Base-by-base conservation (phyloP, 768 basidiomycete genomes). In the Lentinula aciculospora region DNA sequence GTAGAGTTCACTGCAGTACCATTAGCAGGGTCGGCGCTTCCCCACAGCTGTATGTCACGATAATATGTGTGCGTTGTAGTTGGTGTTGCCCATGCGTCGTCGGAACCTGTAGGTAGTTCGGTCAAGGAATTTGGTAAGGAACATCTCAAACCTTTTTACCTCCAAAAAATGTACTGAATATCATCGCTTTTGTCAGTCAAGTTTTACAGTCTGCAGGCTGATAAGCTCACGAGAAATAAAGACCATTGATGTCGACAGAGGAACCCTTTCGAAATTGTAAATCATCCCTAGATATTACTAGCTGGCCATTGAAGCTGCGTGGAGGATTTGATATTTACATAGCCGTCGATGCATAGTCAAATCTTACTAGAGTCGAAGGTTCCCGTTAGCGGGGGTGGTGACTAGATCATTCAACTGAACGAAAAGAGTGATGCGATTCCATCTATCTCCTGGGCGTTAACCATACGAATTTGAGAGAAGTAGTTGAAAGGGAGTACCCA, bases 351-450 rank as follows among this genome's bases (percentile, higher is more conserved):
- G 23, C 42, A 32, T 27, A 3, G 25, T 32, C 2, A 45, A 10
- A 13, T 75, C 89, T 61, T 58, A 89, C 88, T 83, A 90, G 15
- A 90, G 69, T 57, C 77, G 69, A 23, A 93, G 71, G 60, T 88
- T 77, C 23, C 92, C 93, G 67, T 94, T 93, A n/a, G 87, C 85
- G 17, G n/a, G n/a, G n/a, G 76, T 70, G 56, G 80, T 74, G 8
- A 78, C 74, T 0, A 87, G 87, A 49, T 82, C 75, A 67, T 94
- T 96, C 58, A 94, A 69, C 55, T 85, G 83, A n/a, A 92, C 86
- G 12, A 92, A 73, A 51, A 94, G 68, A n/a, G 87, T 80, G 32
- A 94, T 68, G 15, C 78, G 76, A 60, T 81, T 84, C 91, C 89
- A 92, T 63, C 83, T 86, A 23, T 42, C 21, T 6, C 29, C 19